Evolutionary conservation across 164 flowering plant genomes (phyloP), one percentile per base, ranked within the genome.

Genomic region (Vitis labrusca): DNA sequence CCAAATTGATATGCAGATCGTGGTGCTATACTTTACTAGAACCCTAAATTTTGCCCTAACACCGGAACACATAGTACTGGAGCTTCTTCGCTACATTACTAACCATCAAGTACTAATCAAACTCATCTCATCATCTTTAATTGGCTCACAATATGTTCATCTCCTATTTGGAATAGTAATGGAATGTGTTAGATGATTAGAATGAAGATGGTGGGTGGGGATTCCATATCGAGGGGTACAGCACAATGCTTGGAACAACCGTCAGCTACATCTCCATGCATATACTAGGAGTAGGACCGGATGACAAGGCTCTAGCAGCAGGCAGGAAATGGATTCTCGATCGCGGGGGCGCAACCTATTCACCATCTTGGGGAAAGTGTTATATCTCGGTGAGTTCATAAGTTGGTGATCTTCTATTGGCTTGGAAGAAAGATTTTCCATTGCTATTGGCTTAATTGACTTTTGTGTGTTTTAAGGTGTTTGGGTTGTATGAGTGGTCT

Each of bases 351-450:
- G 76, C 70, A 6, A 59, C 72, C 4, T 59, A 52, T 3, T 74
- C 77, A 27, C 72, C 77, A 32, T 71, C 76, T 27, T 81, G 81
- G 77, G 82, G 82, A 57, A 79, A 79, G 52, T 50, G 55, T 15
- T 76, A 69, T 65, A 77, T 79, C 30, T 71, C 82, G 65, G 82
- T 79, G 53, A 23, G 55, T 32, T 32, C 44, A 32, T 4, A 32
- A 32, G 44, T 32, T 32, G 44, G 44, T 32, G 8, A 32, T 32
- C 44, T 32, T 32, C 44, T 4, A 0, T 32, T 32, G 44, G 44
- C 0, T 32, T 32, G 44, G 44, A 32, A 32, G 44, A 32, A 32
- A 32, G 0, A 23, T 23, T 23, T 23, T 23, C 27, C 27, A 23
- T 23, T 23, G 27, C 27, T 23, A 23, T 23, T 23, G 27, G 27